Conservation (phyloP, 2,329 filamentous ascomycete species). For the Nigrograna mackinnonii region DNA sequence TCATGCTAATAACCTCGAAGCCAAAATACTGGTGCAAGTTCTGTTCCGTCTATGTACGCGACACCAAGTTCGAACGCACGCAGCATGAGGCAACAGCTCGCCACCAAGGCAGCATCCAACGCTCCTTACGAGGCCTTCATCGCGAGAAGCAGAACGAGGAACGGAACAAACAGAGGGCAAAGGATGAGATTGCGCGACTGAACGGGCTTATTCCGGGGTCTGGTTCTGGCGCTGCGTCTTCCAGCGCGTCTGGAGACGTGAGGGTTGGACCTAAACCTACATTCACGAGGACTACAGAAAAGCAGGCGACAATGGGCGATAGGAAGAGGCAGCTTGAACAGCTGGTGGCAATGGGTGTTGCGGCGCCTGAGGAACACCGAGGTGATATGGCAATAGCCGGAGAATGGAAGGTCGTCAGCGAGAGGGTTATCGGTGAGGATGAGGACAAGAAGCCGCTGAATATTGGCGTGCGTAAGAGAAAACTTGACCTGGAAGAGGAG, state of each 20-base stretch:
- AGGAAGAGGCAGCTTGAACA: slow-evolving; percentile 85
- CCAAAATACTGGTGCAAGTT: slow-evolving; percentile 99
- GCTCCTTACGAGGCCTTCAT: slow-evolving; percentile 87
- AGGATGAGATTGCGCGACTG: slow-evolving; percentile 81
- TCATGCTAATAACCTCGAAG: slow-evolving; percentile 29
- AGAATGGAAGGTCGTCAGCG: slow-evolving; percentile 77
- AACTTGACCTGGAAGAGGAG: slow-evolving; percentile 62
- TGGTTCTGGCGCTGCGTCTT: slow-evolving; percentile 32
- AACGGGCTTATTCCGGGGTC: slow-evolving; percentile 69
- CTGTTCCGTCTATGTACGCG: slow-evolving; percentile 86
- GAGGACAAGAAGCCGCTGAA: slow-evolving; percentile 53
- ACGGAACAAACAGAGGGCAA: slow-evolving; percentile 79
- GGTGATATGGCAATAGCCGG: slow-evolving; percentile 85
- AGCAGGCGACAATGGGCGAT: slow-evolving; percentile 63
- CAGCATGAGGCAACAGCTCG: slow-evolving; percentile 88
- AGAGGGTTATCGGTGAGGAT: slow-evolving; percentile 45
- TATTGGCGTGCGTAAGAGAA: slow-evolving; percentile 66
- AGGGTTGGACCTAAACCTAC: slow-evolving; percentile 24
- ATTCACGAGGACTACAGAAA: slow-evolving; percentile 38
- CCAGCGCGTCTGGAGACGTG: slow-evolving; percentile 5
- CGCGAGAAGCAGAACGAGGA: slow-evolving; percentile 79
- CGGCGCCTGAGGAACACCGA: slow-evolving; percentile 77
- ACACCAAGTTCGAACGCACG: slow-evolving; percentile 85
- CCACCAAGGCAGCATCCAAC: slow-evolving; percentile 85
- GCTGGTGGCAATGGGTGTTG: slow-evolving; percentile 83